phyloP scores from a whole-genome alignment of 306 rosid species.

The Vicia villosa region DNA sequence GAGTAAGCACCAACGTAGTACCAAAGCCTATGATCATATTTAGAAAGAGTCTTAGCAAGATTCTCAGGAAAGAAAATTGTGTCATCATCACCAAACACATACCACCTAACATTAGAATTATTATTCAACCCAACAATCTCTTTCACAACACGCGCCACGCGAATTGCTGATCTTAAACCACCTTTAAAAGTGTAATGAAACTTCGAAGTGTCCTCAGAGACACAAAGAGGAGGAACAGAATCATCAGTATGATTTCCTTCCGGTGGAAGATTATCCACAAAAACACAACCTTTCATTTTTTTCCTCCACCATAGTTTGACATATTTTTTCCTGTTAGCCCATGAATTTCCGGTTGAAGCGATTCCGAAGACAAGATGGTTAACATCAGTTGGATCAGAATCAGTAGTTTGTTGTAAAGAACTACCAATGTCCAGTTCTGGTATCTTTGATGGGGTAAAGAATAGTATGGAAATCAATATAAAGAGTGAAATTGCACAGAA shows the following conservation, averaged over 20 bases:
- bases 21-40: constrained; percentile 74
- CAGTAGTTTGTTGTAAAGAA: constrained; percentile 9
- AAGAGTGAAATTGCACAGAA: constrained; percentile 47
- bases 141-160: constrained; percentile 75
- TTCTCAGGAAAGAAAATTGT: constrained; percentile 80
- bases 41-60: constrained; percentile 69
- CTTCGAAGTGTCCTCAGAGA: constrained; percentile 65
- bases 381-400: constrained; percentile 44
- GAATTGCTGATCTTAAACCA: constrained; percentile 65
- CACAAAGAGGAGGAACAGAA: constrained; percentile 59
- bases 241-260: background rate
- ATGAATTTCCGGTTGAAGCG: constrained; percentile 53
- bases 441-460: constrained; percentile 37
- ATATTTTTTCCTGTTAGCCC: constrained; percentile 63
- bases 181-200: constrained; percentile 59
- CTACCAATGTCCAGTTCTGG: background rate
- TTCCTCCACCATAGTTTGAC: constrained; percentile 66
- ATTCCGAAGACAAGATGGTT: constrained; percentile 78
- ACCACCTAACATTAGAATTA: constrained; percentile 73
- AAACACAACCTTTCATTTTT: constrained; percentile 68
- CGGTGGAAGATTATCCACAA: constrained; percentile 54
- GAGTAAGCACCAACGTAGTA: constrained; percentile 74
- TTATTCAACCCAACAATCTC: constrained; percentile 63
- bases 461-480: constrained; percentile 32
- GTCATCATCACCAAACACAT: constrained; percentile 89